These are phyloP conservation scores for Talaromyces verruculosus DNA, from an alignment of 2,329 filamentous ascomycete genomes.

Conservation along the genomic window DNA sequence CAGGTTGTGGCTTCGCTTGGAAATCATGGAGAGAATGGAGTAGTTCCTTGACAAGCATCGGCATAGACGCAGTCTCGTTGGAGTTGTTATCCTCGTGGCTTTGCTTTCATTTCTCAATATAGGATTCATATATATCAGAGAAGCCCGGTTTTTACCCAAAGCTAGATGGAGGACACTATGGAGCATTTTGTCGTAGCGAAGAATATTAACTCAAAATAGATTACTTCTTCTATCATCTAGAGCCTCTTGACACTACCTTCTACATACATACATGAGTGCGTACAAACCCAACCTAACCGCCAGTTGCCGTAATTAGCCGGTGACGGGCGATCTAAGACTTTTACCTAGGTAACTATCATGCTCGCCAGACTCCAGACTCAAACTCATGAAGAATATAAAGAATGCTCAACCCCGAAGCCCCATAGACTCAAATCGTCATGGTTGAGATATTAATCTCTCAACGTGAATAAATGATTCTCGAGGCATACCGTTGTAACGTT, in stretches of 20 bases:
- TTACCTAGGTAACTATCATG: too few relatives aligned
- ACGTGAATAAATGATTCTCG: too few relatives aligned
- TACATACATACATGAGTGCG: neutral
- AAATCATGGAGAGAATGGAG: neutral
- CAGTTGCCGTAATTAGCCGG: neutral
- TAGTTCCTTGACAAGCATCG: neutral
- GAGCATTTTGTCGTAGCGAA: neutral
- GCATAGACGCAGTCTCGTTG: neutral
- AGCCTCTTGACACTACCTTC: neutral
- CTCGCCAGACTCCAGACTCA: neutral
- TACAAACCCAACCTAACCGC: neutral
- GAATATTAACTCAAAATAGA: neutral
- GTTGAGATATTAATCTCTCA: too few relatives aligned
- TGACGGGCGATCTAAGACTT: neutral
- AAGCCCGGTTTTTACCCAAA: neutral
- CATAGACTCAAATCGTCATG: too few relatives aligned
- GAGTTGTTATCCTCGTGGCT: neutral
- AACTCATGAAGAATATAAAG: too few relatives aligned
- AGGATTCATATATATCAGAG: neutral
- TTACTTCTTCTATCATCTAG: neutral
- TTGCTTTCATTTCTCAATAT: neutral
- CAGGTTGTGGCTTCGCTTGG: slow-evolving; percentile 13
- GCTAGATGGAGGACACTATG: neutral
- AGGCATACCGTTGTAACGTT: neutral
- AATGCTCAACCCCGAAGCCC: too few relatives aligned